Conservation (phyloP, 108 stramenopile genomes). For the Cyclotella distinguenda region DNA sequence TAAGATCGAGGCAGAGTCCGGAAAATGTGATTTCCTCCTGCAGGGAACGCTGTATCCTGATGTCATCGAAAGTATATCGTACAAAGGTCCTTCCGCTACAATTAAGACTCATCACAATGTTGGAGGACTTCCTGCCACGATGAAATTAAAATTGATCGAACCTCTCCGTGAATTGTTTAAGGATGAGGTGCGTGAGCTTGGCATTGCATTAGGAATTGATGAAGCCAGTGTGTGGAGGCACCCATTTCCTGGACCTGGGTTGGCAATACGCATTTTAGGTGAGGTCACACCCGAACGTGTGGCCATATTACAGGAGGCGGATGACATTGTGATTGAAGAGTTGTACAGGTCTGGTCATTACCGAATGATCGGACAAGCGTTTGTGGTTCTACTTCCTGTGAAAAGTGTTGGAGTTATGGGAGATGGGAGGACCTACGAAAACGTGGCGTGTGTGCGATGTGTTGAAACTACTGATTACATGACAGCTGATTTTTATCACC, state of each 20-base stretch:
- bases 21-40: constrained; percentile 78
- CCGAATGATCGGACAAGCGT: constrained; percentile 96
- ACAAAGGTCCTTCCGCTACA: constrained; percentile 98
- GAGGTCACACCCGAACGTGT: constrained; percentile 88
- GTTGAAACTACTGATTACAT: constrained; percentile 98
- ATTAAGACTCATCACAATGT: constrained; percentile 99
- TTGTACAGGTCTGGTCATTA: constrained; percentile 88
- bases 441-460: constrained; percentile 89
- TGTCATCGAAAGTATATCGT: constrained; percentile 97
- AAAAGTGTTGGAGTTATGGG: constrained; percentile 99
- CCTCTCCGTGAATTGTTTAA: constrained; percentile 98
- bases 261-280: constrained; percentile 96
- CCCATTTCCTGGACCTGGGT: constrained; percentile 99
- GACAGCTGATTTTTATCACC: constrained; percentile 98
- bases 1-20: constrained; percentile 75
- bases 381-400: constrained; percentile 94
- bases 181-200: constrained; percentile 93
- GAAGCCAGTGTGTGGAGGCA: constrained; percentile 94
- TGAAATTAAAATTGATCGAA: constrained; percentile 97
- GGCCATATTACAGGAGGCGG: constrained; percentile 92
- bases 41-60: constrained; percentile 99
- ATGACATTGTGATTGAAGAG: constrained; percentile 95
- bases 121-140: constrained; percentile 91
- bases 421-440: constrained; percentile 94
- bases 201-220: constrained; percentile 94